Conservation (phyloP, 2,329 filamentous ascomycete species). For the Stagonosporopsis chrysanthemi region DNA sequence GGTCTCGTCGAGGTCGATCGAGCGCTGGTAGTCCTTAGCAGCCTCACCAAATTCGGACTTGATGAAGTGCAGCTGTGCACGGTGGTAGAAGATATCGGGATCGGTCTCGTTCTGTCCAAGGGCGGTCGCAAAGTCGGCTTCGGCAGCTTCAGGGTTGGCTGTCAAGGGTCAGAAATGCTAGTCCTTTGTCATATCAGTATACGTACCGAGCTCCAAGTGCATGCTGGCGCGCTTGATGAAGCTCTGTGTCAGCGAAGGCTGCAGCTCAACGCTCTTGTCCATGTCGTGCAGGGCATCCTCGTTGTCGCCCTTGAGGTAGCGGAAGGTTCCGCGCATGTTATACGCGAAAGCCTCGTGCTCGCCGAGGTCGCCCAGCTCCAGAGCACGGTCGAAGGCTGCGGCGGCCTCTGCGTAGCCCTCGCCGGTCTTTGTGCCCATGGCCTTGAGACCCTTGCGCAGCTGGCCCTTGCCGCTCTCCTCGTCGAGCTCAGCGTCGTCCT, state of each 20-base stretch:
- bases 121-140: conserved; percentile 85
- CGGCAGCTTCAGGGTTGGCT: conserved; percentile 86
- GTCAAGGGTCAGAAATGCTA: conserved; percentile 1
- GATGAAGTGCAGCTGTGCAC: conserved; percentile 97
- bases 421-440: conserved; percentile 83
- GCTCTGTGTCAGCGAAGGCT: conserved; percentile 88
- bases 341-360: conserved; percentile 90
- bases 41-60: conserved; percentile 91
- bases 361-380: conserved; percentile 80
- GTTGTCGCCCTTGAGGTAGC: conserved; percentile 89
- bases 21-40: conserved; percentile 98
- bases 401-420: conserved; percentile 92
- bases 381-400: conserved; percentile 82
- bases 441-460: conserved; percentile 80
- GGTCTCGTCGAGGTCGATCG: conserved; percentile 91
- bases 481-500: conserved; percentile 78
- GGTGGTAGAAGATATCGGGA: conserved; percentile 98
- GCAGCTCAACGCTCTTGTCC: conserved; percentile 89
- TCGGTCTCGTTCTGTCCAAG: conserved; percentile 85
- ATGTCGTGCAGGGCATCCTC: conserved; percentile 82
- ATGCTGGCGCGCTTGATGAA: conserved; percentile 99
- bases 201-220: conserved; percentile 85
- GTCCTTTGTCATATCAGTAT: neutral
- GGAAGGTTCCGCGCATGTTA: conserved; percentile 96
- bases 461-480: conserved; percentile 84